phyloP scores from a whole-genome alignment of 345 rosid species.

The Syzygium aromaticum region DNA sequence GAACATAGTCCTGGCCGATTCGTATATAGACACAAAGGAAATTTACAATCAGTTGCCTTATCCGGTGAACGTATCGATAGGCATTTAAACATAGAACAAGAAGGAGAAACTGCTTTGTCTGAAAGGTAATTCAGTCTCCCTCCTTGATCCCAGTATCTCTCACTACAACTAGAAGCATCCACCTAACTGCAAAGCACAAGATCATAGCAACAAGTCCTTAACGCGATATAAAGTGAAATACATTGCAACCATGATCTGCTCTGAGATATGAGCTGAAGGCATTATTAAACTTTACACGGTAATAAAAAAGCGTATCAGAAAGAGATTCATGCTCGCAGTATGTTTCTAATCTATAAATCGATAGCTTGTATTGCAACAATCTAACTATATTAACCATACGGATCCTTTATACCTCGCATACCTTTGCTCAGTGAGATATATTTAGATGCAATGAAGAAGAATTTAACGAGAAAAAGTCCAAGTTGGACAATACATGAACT shows the following conservation, averaged over 20 bases:
- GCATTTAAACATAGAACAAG: neutral
- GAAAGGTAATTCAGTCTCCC: neutral
- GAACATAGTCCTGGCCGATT: neutral
- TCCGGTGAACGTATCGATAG: neutral
- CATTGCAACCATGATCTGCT: neutral
- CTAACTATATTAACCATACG: neutral
- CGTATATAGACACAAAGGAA: neutral
- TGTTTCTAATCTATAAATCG: neutral
- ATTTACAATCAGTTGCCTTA: neutral
- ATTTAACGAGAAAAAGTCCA: neutral
- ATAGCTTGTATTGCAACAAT: neutral
- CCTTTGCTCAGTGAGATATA: neutral
- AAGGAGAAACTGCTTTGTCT: neutral
- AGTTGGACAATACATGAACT: neutral
- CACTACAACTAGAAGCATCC: neutral
- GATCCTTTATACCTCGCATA: neutral
- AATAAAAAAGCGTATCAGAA: neutral
- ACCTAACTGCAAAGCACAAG: neutral
- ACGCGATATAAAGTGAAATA: neutral
- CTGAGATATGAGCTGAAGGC: neutral
- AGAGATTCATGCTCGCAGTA: neutral
- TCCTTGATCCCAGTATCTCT: neutral
- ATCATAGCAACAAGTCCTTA: neutral
- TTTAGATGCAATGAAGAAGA: neutral
- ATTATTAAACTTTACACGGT: neutral